Evolutionary conservation across 2,329 filamentous ascomycete species (phyloP), one percentile per base, ranked within the genome.

Genomic region (Moelleriella libera): DNA sequence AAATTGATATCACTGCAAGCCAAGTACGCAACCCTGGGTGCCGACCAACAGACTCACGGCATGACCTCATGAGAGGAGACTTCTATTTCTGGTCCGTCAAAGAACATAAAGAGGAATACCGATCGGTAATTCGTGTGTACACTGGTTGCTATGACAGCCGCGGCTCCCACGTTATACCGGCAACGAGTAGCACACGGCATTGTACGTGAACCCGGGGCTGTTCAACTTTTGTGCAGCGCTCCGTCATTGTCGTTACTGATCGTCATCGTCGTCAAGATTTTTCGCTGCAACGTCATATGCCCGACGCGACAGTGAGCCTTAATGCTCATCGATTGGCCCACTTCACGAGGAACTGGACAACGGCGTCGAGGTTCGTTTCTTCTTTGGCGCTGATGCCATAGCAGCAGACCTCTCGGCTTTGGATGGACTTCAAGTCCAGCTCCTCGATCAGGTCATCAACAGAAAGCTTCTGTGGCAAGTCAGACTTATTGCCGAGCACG

Each of bases 371-470:
- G 68, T 98, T 98, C 49, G 90, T 98, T 69, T 98, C 92, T 64
- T 97, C 90, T 67, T 97, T 97, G 51, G 90, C 92, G 64, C 89
- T 96, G 69, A 98, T 96, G 52, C 90, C 90, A 66, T 98, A 98
- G 69, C 92, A 97, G 69, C 88, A 95, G 57, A 98, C 90, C 66
- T 98, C 92, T 48, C 92, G 86, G 59, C 88, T 83, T 50, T 82
- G 85, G 63, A 98, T 88, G 56, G 79, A 80, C 64, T 92, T 94
- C 49, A 98, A 76, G 58, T 95, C 83, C 67, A 98, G 76, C 52
- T 83, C 83, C 51, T 95, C 90, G 68, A 98, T 97, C 61, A 98
- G 69, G 66, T 97, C 88, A 63, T 98, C 92, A 41, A 97, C 90
- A 31, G 85, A 85, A 53, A 96, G 70, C 67, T 90, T 94, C 60